Evolutionary conservation across 23 red algal genomes (phyloP), one percentile per base, ranked within the genome.

Genomic region (Gracilaria domingensis): DNA sequence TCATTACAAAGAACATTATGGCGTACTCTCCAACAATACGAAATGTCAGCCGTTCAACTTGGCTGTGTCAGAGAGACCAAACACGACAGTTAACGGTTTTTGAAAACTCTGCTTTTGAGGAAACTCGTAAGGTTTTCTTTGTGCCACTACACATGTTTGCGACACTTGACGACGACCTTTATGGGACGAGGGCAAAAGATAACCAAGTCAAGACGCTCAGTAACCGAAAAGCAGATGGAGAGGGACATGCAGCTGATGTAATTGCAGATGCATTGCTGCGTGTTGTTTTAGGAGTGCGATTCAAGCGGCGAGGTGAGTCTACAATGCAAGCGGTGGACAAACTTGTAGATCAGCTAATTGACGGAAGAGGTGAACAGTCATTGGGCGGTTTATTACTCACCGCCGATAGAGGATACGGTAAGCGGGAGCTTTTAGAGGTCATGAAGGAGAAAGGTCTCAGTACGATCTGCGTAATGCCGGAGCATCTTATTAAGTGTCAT

Each of bases 81-180:
- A 81, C 11, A 24, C 3, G 32, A 3, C 7, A 81, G 7, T 23
- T 53, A 5, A 2, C 76, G 0, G 8, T 6, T 5, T 81, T 81
- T 81, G 76, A 81, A 24, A 18, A 12, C 14, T 0, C 25, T 32
- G 76, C 76, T 11, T 81, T 81, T 39, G 32, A 30, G n/a, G 47
- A 48, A 1, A 81, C 47, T 4, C 2, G 29, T 1, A 54, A 59
- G 12, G 42, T 81, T 8, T 81, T 81, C 42, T 59, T 81, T 29
- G 7, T 16, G 21, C 37, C 28, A 0, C 20, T 54, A 4, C 1
- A 57, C 23, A 34, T 81, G 7, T 36, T 59, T 18, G 49, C 42
- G 0, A 81, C 45, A 7, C 47, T 81, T 21, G 76, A 81, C 14
- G 76, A 81, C 23, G 76, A 56, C 13, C 76, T 81, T 21, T 56